phyloP scores from a whole-genome alignment of 495 filamentous ascomycete species.

The Neurospora sp. region DNA sequence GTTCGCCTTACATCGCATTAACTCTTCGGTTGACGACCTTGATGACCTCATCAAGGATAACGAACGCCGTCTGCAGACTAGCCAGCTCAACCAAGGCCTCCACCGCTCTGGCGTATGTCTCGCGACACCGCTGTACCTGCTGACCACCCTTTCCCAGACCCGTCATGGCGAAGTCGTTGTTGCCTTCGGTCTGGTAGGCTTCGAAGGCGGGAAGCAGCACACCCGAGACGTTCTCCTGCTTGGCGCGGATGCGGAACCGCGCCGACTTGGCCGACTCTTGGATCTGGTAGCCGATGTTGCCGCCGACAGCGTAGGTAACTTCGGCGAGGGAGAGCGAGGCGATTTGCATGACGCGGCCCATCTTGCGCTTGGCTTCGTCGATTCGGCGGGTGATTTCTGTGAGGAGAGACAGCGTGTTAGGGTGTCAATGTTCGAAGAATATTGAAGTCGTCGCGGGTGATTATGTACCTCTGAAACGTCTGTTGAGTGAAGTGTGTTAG shows the following conservation, averaged over 20 bases:
- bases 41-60: constrained; percentile 97
- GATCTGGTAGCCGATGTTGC: constrained; percentile 93
- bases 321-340: constrained; percentile 95
- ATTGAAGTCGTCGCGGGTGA: neutral
- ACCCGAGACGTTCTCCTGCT: constrained; percentile 97
- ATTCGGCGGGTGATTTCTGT: constrained; percentile 91
- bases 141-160: constrained; percentile 95
- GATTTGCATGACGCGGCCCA: constrained; percentile 99
- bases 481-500: constrained; percentile 27
- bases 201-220: constrained; percentile 91
- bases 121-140: constrained; percentile 87
- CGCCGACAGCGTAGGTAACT: constrained; percentile 94
- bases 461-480: constrained; percentile 71
- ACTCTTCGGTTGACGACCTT: constrained; percentile 98
- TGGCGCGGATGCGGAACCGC: constrained; percentile 82
- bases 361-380: constrained; percentile 98
- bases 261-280: constrained; percentile 91
- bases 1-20: constrained; percentile 69
- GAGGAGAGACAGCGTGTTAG: neutral
- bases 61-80: constrained; percentile 94
- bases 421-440: neutral
- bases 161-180: constrained; percentile 92
- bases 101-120: constrained; percentile 95
- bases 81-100: constrained; percentile 95
- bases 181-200: constrained; percentile 72